Base-by-base conservation (phyloP, 2,329 filamentous ascomycete genomes). In the Trichoderma asperellum region DNA sequence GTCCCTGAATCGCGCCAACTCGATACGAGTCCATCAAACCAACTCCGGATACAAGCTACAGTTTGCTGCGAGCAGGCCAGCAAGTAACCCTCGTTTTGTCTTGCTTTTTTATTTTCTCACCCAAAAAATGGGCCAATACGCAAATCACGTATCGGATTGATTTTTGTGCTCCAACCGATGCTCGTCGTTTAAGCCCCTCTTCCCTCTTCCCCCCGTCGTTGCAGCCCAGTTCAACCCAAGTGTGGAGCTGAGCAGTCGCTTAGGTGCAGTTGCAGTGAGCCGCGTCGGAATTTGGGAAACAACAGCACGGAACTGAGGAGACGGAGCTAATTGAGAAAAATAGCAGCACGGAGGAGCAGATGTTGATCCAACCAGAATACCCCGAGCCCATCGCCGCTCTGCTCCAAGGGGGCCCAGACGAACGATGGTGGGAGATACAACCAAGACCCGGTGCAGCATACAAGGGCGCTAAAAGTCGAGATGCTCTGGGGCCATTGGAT, bases 201-300 rank as follows among this genome's bases (percentile, higher is more conserved):
- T 55, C 63, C 63, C 53, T 55, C 53, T 58, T 27, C 58, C 63
- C 63, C 61, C 63, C 37, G 37, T 66, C 63, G n/a, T 66, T 66
- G 63, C 53, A 66, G 63, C 67, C 67, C 67, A 69, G 67, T 69
- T 69, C 67, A 64, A 69, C 67, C 67, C 59, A 69, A 69, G 56
- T 69, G 67, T 69, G 67, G 67, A 69, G 59, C 67, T 62, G 27
- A 49, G 63, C n/a, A 55, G 63, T 66, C 63, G 63, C 53, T 58
- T 66, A 66, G 63, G 47, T 66, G 21, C 32, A 27, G 43, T 62
- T 24, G 56, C 56, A 40, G 37, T 52, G 65, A 68, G 56, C 65
- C 57, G 65, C 56, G 14, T 58, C n/a, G 63, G 63, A 32, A 21
- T 49, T 43, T 49, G 32, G 21, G 27, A 65, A 27, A 29, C 49